Percentiles rank a stretch among this genome's conserved stretches.
Conservation (phyloP, 495 filamentous ascomycete species). For the Bathelium albidoporum region DNA sequence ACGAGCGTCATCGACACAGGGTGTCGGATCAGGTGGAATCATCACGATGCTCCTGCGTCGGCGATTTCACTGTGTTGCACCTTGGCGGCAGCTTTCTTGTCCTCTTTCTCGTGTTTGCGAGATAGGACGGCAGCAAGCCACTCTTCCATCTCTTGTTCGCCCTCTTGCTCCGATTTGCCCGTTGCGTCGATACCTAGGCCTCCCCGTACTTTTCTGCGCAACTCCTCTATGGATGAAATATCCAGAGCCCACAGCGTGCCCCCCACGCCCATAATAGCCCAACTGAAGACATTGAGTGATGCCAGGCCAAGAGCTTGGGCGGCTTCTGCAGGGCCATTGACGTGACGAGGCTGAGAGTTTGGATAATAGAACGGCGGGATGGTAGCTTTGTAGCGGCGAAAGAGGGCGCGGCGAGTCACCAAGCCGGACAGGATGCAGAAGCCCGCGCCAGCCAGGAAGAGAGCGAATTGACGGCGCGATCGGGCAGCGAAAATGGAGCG, state of each 20-base stretch:
- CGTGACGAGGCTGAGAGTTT: conserved; percentile 22
- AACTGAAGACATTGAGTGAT: conserved; percentile 64
- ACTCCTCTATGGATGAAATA: conserved; percentile 59
- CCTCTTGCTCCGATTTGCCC: conserved; percentile 42
- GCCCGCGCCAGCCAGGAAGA: conserved; percentile 61
- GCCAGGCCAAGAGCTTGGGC: conserved; percentile 73
- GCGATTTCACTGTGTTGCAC: neutral
- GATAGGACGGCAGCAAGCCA: conserved; percentile 57
- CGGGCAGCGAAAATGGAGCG: conserved; percentile 29
- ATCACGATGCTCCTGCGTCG: neutral
- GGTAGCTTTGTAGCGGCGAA: conserved; percentile 41
- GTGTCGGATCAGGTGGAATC: neutral
- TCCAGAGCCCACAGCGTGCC: conserved; percentile 60
- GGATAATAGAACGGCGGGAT: conserved; percentile 57
- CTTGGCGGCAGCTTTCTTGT: neutral
- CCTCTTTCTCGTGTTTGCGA: conserved; percentile 39
- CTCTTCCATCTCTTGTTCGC: conserved; percentile 52
- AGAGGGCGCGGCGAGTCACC: conserved; percentile 59
- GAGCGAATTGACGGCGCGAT: conserved; percentile 40
- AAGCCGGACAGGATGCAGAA: conserved; percentile 60
- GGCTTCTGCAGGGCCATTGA: conserved; percentile 51
- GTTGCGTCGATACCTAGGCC: conserved; percentile 38
- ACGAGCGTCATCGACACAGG: neutral
- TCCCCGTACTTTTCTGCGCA: conserved; percentile 44
- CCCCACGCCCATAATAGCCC: conserved; percentile 58